phyloP scores from a whole-genome alignment of 1,284 basidiomycete genomes.

The Phaffia rhodozyma region DNA sequence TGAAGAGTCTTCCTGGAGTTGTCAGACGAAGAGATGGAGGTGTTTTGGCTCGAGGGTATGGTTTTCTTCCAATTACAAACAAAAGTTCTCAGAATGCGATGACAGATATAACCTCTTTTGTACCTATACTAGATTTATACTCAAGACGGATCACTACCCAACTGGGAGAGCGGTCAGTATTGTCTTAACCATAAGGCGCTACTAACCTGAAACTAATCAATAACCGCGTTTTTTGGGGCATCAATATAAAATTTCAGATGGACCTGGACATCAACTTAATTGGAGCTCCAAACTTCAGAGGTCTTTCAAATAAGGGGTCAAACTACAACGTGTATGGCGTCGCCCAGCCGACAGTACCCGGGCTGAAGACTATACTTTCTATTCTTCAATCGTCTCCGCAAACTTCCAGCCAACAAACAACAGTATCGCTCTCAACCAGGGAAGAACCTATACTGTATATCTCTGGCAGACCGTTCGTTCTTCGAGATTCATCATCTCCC shows the following conservation, averaged over 20 bases:
- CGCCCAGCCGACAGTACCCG: slow-evolving; percentile 89
- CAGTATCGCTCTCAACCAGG: slow-evolving; percentile 15
- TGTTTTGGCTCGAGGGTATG: slow-evolving; percentile 63
- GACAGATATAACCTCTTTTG: not conserved
- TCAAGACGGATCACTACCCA: slow-evolving; percentile 89
- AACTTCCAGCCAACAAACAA: slow-evolving; percentile 24
- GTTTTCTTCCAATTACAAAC: slow-evolving; percentile 8
- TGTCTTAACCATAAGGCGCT: too few species aligned
- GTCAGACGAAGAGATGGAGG: slow-evolving; percentile 81
- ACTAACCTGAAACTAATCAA: too few species aligned
- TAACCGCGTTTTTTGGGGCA: too few species aligned
- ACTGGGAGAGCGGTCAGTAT: slow-evolving; percentile 56
- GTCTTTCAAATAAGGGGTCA: slow-evolving; percentile 45
- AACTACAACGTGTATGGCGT: slow-evolving; percentile 56
- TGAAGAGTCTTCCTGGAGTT: slow-evolving; percentile 32
- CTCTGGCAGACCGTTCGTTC: slow-evolving; percentile 83
- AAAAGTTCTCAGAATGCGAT: slow-evolving; percentile 15
- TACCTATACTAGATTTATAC: slow-evolving; percentile 49
- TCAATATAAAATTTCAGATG: too few species aligned
- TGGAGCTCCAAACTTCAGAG: slow-evolving; percentile 92
- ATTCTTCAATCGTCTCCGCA: slow-evolving; percentile 67
- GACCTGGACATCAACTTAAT: slow-evolving; percentile 79
- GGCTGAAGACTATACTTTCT: slow-evolving; percentile 81
- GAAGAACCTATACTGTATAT: slow-evolving; percentile 57
- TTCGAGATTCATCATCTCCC: slow-evolving; percentile 83